These are phyloP conservation scores for Boletus pseudopeckii DNA, from an alignment of 768 basidiomycete species.

Conservation along the genomic window DNA sequence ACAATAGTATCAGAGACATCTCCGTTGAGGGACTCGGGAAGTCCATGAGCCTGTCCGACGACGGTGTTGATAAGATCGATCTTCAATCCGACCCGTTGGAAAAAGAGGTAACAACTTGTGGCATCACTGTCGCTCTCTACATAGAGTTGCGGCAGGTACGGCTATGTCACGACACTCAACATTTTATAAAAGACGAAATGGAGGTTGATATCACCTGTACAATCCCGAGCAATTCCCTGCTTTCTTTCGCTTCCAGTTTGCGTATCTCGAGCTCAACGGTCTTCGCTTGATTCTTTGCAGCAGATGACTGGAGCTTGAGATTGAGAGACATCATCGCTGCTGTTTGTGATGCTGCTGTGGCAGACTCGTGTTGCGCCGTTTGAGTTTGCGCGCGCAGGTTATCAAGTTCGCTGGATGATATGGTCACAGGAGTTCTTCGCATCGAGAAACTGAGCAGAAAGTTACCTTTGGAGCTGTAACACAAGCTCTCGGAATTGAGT, in stretches of 20 bases:
- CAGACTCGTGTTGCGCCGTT: conserved; percentile 78
- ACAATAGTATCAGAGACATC: conserved; percentile 82
- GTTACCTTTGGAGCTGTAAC: conserved; percentile 71
- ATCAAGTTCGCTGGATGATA: conserved; percentile 73
- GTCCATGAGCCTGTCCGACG: conserved; percentile 75
- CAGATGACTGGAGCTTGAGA: conserved; percentile 88
- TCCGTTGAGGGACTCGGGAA: conserved; percentile 83
- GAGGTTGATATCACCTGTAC: conserved; percentile 55
- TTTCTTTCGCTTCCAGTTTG: conserved; percentile 80
- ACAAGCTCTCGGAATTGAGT: conserved; percentile 92
- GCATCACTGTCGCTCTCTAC: conserved; percentile 87
- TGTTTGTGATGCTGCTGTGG: conserved; percentile 79
- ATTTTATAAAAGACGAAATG: not conserved
- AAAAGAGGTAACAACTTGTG: conserved; percentile 87
- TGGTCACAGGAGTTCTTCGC: conserved; percentile 15
- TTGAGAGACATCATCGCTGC: conserved; percentile 94
- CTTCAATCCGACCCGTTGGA: conserved; percentile 85
- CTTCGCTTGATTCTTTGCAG: conserved; percentile 85
- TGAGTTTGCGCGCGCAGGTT: conserved; percentile 79
- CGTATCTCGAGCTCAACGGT: conserved; percentile 87
- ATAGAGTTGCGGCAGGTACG: conserved; percentile 89
- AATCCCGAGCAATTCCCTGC: conserved; percentile 74
- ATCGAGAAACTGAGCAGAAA: not conserved
- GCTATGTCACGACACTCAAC: conserved; percentile 39
- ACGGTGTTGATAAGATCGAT: conserved; percentile 81